Base-by-base conservation (phyloP, 805 yeast species). In the Candida verbasci region DNA sequence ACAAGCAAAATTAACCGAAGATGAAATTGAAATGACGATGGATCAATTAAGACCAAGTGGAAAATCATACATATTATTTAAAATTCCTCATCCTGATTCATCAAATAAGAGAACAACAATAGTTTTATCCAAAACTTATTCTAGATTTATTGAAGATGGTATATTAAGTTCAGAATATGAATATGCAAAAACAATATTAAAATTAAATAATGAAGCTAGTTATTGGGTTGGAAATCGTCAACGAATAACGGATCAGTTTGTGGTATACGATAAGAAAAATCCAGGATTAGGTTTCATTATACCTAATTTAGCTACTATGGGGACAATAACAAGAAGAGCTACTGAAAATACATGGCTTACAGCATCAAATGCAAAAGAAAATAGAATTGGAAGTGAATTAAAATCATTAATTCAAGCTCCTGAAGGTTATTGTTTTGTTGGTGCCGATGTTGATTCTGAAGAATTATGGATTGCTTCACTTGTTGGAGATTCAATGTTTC, bases 361-460 rank as follows among this genome's bases (percentile, higher is more conserved):
- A 0, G 98, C 98, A 0, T 85, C 96, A 1, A 94, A 94, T 60
- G 95, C 96, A 1, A 93, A 94, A 51, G 66, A 67, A 44, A 76
- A 77, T 31, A 67, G 97, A 42, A 76, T 94, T 30, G 99, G 99
- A 0, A 88, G 97, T 1, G 99, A 93, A 55, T 66, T 94, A 42
- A 93, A 94, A 57, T 78, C 96, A 0, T 77, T 86, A 67, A 69
- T 93, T 4, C 65, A 72, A 39, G 96, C 97, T 0, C 99, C 99
- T 0, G 60, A 71, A 2, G 97, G 97, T 0, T 93, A 89, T 55
- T 75, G 76, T 24, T 85, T 93, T 62, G 95, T 93, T 7, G 99
- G 99, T 8, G 99, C 99, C 0, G 99, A 93, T 66, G 99, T 93
- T 7, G 99, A 93, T 58, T 86, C 96, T 25, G 98, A 93, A 54